Evolutionary conservation across 495 filamentous ascomycete genomes (phyloP), one percentile per base, ranked within the genome.

Genomic region (Beverwykella pulmonaria): DNA sequence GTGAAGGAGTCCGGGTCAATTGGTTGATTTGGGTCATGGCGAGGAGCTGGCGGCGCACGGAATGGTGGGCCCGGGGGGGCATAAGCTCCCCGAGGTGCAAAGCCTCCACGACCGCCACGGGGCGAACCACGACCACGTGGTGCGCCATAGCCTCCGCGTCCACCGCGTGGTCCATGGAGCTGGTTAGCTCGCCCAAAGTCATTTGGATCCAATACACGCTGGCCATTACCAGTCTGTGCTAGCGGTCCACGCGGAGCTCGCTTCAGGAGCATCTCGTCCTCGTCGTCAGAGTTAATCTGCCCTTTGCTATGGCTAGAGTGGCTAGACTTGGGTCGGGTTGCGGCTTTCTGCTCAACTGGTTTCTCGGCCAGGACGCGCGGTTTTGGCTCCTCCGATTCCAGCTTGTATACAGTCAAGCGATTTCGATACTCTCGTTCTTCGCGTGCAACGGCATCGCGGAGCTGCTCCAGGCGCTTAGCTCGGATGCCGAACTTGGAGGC

Each of bases 371-470:
- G 7, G 1, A 32, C 25, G 1, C 10, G n/a, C 25, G 56, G 7
- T 19, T 53, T 78, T 4, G 73, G 78, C 59, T 79, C 79, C 57
- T 82, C 80, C 14, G 78, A 58, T 54, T 75, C 68, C 57, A 75
- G 73, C 53, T 74, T 73, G 60, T 69, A 69, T 32, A 86, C 76
- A 59, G 79, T 78, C 70, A 80, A 76, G 23, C 82, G 79, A 70
- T 85, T 85, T 63, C 82, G 82, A 74, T 79, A 83, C 67, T 86
- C 84, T 54, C 83, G 77, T 53, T 87, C 84, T 63, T 88, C 84
- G 55, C 83, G 82, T 32, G 79, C 80, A 53, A 88, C 83, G 23
- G 81, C 81, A 27, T 84, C 84, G 27, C 83, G 82, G 49, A 87
- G 71, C 61, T 86, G 84, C 67, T 85, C 82, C 27, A 87, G 83